Evolutionary conservation across 306 rosid species (phyloP).

Genomic region (Geum urbanum): DNA sequence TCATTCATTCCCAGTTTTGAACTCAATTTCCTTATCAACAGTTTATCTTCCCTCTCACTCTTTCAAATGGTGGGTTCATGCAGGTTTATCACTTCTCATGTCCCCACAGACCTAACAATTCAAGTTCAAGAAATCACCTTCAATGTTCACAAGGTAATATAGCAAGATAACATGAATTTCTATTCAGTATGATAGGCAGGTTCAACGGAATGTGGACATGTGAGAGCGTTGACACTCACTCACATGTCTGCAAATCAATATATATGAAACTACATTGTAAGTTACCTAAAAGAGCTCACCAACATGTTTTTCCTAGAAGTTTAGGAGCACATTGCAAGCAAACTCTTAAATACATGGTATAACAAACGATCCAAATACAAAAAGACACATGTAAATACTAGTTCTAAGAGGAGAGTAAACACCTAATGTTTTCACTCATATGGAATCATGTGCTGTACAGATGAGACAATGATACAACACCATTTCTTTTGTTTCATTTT

Average conservation of each 20-base stretch:
- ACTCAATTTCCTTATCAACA: background rate
- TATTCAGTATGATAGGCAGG: background rate
- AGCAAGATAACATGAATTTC: conserved; percentile 17
- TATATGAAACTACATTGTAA: background rate
- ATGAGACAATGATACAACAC: background rate
- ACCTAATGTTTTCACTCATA: background rate
- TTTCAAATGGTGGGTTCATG: conserved; percentile 22
- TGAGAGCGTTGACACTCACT: background rate
- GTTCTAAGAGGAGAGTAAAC: background rate
- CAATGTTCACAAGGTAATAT: conserved; percentile 79
- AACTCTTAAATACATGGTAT: background rate
- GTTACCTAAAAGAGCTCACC: background rate
- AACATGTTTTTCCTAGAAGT: background rate
- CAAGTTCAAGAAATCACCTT: conserved; percentile 65
- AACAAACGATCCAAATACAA: background rate
- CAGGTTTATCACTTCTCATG: conserved; percentile 81
- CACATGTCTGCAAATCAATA: background rate
- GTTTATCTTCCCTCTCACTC: conserved; percentile 3
- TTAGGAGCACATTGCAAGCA: background rate
- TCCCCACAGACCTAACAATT: conserved; percentile 71
- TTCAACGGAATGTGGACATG: background rate
- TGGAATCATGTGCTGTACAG: background rate
- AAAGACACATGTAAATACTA: background rate
- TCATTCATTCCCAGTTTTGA: background rate
- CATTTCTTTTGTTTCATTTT: background rate